Base-by-base conservation (phyloP, 2,329 filamentous ascomycete genomes). In the Diaporthe vaccinii region DNA sequence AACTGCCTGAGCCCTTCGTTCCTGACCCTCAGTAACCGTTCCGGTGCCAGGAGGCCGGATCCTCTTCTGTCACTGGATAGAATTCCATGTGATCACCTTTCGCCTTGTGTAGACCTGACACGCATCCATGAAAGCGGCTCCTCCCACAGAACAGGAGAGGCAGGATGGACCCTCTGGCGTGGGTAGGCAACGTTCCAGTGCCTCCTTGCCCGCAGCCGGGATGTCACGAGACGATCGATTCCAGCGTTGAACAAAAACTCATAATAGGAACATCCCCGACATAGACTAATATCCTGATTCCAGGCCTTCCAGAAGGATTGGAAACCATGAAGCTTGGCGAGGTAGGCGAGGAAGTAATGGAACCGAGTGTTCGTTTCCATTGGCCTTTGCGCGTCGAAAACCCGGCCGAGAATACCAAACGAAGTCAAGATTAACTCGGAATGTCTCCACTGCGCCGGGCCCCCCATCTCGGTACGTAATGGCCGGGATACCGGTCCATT, bases 401-500 rank as follows among this genome's bases (percentile, higher is more conserved):
- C 22, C 57, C 57, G 57, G 57, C 57, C 57, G 57, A 59, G 57
- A 39, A 34, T 25, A 59, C 57, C 57, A 39, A 59, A n/a, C 12
- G 14, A 59, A 36, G 57, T 39, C 57, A 59, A 59, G 57, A 59
- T 59, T 39, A 59, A n/a, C 57, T 39, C 57, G 34, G 57, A 9
- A 39, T 3, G 34, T 59, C 34, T 1, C 57, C 57, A 39, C 57
- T 39, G 22, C 34, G 15, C 57, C 34, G 57, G 57, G 10, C 12
- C 34, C 34, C 57, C 57, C 57, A 39, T 39, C 57, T 61, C 57
- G 57, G 57, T 61, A 61, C 57, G 57, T 61, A 61, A 61, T 61
- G 57, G 57, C 57, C 20, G 22, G 57, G 10, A 14, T 41, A 41
- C 57, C 9, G 22, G 34, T 14, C 34, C 57, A 41, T 61, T 25